phyloP scores from a whole-genome alignment of 331 rosid species.

The Malus hybrid region DNA sequence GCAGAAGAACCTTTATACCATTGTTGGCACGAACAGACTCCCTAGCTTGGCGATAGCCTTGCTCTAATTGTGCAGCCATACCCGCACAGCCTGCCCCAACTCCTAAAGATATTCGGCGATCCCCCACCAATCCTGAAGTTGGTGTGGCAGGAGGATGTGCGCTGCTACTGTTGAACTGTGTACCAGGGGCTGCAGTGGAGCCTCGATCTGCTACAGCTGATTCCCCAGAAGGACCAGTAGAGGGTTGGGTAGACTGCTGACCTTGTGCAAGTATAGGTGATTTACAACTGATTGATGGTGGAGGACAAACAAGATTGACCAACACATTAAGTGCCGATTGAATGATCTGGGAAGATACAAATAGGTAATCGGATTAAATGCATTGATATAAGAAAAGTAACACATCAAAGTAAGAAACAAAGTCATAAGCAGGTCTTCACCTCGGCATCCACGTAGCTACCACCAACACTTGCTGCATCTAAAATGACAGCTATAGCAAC shows the following conservation, averaged over 20 bases:
- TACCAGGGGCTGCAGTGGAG: slow-evolving; percentile 21
- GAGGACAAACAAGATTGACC: slow-evolving; percentile 95
- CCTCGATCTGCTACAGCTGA: slow-evolving; percentile 52
- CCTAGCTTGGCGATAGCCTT: slow-evolving; percentile 87
- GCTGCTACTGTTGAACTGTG: slow-evolving; percentile 36
- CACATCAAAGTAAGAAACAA: slow-evolving; percentile 1
- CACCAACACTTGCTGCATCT: slow-evolving; percentile 90
- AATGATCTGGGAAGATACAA: slow-evolving; percentile 67
- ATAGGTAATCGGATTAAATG: background rate
- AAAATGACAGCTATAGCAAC: slow-evolving; percentile 84
- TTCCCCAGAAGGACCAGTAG: slow-evolving; percentile 51
- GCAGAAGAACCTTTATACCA: slow-evolving; percentile 91
- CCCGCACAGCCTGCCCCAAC: slow-evolving; percentile 95
- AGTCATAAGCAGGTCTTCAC: slow-evolving; percentile 27
- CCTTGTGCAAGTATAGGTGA: slow-evolving; percentile 61
- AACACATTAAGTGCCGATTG: slow-evolving; percentile 90
- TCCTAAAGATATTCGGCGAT: slow-evolving; percentile 88
- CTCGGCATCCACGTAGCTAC: slow-evolving; percentile 89
- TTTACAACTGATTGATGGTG: slow-evolving; percentile 95
- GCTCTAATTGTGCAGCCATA: slow-evolving; percentile 83
- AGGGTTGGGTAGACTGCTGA: slow-evolving; percentile 58
- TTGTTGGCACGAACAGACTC: slow-evolving; percentile 83
- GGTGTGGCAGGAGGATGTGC: slow-evolving; percentile 55
- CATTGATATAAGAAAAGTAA: background rate
- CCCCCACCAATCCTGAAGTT: slow-evolving; percentile 88